Evolutionary conservation across 306 rosid species (phyloP).

Genomic region (Abrus pulchellus): DNA sequence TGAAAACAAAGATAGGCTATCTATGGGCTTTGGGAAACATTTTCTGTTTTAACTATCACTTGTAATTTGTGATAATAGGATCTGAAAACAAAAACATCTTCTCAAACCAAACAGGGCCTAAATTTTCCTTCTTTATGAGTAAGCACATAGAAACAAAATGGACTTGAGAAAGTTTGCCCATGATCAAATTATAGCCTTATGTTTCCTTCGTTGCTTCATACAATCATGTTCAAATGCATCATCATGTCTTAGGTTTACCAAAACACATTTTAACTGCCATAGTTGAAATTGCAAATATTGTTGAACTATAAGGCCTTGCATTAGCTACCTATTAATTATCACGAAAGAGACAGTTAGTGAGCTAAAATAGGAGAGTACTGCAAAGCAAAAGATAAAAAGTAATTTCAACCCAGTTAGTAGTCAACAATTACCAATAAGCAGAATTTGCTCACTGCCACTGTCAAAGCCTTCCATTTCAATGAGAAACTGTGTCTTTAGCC

Average conservation of each 20-base stretch:
- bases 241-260: slow-evolving; percentile 15
- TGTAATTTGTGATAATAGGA: background rate
- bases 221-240: slow-evolving; percentile 3
- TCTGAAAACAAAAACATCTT: background rate
- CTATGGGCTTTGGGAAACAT: background rate
- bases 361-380: background rate
- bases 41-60: background rate
- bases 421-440: slow-evolving; percentile 79
- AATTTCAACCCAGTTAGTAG: slow-evolving; percentile 23
- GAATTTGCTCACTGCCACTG: slow-evolving; percentile 83
- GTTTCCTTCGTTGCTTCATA: background rate
- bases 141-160: slow-evolving; percentile 9
- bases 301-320: background rate
- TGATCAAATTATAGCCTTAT: slow-evolving; percentile 9
- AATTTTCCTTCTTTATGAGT: slow-evolving; percentile 6
- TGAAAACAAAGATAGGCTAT: slow-evolving; percentile 11
- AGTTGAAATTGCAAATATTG: slow-evolving; percentile 11
- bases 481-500: slow-evolving; percentile 96
- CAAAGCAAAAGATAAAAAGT: slow-evolving; percentile 10
- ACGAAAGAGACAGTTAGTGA: slow-evolving; percentile 10
- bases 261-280: slow-evolving; percentile 27
- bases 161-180: background rate
- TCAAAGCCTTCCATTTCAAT: slow-evolving; percentile 99
- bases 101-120: background rate
- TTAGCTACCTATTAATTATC: slow-evolving; percentile 1